Evolutionary conservation across 2,329 filamentous ascomycete genomes (phyloP), one percentile per base, ranked within the genome.

Genomic region (Alternaria alternata): DNA sequence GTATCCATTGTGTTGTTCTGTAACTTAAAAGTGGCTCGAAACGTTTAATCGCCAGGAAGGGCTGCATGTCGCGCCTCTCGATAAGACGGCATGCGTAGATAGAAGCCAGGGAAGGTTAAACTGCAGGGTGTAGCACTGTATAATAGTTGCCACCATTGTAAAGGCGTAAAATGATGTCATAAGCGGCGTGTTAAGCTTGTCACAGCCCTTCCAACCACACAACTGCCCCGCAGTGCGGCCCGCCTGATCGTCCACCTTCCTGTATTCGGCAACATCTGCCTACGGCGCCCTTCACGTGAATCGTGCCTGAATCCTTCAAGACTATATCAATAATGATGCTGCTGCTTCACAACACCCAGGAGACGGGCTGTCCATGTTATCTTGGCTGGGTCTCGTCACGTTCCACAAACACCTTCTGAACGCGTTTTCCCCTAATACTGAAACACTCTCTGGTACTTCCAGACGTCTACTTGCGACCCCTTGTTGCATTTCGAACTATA

Each of bases 221-320:
- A n/a, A 48, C 18, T 3, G 9, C 34, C 48, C 48, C 48, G 38
- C 48, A 36, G 26, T n/a, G 32, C 48, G 34, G 32, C 48, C 36
- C 48, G 48, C 48, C 48, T 51, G 48, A 51, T 51, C 48, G 8
- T 51, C 34, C 16, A 18, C 48, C 7, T 38, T 51, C 22, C 48
- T 8, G 6, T 2, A 51, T 51, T 9, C 34, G n/a, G 22, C 34
- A 20, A 51, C 22, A 32, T 39, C 24, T 38, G 48, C 48, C 48
- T 51, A 20, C 12, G 24, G 32, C 34, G 34, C 48, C 3, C 14
- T 39, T 51, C 26, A 14, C 36, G 49, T 51, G 22, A 24, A 41
- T 41, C 7, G 22, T 41, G 48, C 36, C 36, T 38, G 16, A 20
- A 9, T 20, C n/a, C 16, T 7, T 11, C 0, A n/a, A 30, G 2